Evolutionary conservation across 345 rosid species (phyloP), one percentile per base, ranked within the genome.

Genomic region (Jatropha curcas): DNA sequence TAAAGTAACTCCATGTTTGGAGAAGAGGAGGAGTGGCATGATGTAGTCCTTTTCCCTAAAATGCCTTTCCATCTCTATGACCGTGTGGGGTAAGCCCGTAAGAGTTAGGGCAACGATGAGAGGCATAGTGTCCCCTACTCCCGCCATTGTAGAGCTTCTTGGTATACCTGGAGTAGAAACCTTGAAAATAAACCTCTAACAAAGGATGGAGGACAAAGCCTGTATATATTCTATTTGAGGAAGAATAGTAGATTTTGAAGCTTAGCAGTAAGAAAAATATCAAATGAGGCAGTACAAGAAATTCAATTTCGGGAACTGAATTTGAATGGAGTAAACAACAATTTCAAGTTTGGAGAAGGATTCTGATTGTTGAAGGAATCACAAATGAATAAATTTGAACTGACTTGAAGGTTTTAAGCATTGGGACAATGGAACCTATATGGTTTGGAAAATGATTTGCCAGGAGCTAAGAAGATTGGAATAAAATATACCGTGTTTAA

Each of bases 91-190:
- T 61, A 90, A 87, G 73, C 87, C 95, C n/a, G n/a, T n/a, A 1
- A 88, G 97, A 80, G 90, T 92, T 45, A 75, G 77, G 25, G n/a
- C n/a, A 97, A 90, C 56, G 82, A 88, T 20, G 92, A 90, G 78
- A 87, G 82, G 78, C 87, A 60, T 30, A 71, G 33, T 0, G 80
- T 87, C 52, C 90, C 86, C 0, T 71, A 56, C 78, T 90, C 71
- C 90, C 94, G 95, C 97, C 28, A 84, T 94, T 76, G 68, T 92
- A 4, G 98, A 92, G 84, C 83, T 94, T 60, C 92, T n/a, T n/a
- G n/a, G 97, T 72, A 78, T 89, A 63, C 97, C 97, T 16, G 97
- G 98, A 0, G 77, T 90, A 14, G 89, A n/a, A n/a, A 90, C 81
- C 80, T 90, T 6, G 86, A 83, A 65, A 89, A 85, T 50, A 85